Conservation (phyloP, 768 basidiomycete genomes). For the Pleurotus eryngii region DNA sequence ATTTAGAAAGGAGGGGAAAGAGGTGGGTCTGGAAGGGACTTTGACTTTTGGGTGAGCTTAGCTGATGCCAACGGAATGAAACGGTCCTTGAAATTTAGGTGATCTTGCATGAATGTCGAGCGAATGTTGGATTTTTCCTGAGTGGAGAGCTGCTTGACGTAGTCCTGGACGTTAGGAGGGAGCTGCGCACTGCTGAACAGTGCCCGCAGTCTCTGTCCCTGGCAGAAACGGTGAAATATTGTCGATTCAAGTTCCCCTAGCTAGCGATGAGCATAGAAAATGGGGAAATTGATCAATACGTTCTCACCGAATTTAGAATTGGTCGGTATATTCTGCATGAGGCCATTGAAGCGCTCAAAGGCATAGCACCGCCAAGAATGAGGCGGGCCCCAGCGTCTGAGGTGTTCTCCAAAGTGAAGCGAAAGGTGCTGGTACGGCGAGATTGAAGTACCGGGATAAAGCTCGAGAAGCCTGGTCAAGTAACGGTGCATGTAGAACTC, state of each 20-base stretch:
- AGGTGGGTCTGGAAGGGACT: neutral
- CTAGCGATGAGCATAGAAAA: neutral
- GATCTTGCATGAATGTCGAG: constrained; percentile 13
- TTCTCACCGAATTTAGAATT: constrained; percentile 30
- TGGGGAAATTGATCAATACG: neutral
- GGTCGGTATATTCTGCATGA: constrained; percentile 25
- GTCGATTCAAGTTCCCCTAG: constrained; percentile 28
- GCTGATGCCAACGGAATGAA: neutral
- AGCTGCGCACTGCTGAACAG: constrained; percentile 8
- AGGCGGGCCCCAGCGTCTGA: constrained; percentile 31
- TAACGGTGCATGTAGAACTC: constrained; percentile 28
- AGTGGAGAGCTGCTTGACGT: constrained; percentile 6
- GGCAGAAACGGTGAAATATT: constrained; percentile 19
- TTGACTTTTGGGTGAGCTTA: neutral
- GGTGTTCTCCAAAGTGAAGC: constrained; percentile 30
- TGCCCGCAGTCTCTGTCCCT: constrained; percentile 18
- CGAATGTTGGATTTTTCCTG: constrained; percentile 10
- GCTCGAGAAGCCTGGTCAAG: constrained; percentile 20
- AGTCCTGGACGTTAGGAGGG: neutral
- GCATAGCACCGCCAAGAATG: constrained; percentile 27
- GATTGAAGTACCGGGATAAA: constrained; percentile 28
- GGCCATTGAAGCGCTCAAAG: constrained; percentile 23
- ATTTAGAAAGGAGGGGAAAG: neutral
- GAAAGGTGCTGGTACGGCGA: constrained; percentile 37
- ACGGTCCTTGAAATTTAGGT: constrained; percentile 10